phyloP scores from a whole-genome alignment of 169 alveolate genomes.

The Plasmodium gaboni region DNA sequence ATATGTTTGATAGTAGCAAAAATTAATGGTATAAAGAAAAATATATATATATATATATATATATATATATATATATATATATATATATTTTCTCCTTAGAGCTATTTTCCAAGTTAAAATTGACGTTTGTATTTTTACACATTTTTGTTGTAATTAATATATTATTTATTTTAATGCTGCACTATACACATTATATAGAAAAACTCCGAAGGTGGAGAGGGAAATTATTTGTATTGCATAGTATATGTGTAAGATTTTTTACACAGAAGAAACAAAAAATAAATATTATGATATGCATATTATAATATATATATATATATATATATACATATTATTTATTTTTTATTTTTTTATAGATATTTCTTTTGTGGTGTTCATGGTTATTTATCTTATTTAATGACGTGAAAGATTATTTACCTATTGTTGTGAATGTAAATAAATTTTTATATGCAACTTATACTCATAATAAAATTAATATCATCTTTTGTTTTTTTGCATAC shows the following conservation, averaged over 20 bases:
- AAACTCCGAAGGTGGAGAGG: conserved; percentile 24
- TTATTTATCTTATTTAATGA: conserved; percentile 61
- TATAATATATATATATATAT: neutral
- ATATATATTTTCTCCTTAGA: conserved; percentile 15
- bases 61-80: conserved; percentile 3
- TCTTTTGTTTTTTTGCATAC: conserved; percentile 61
- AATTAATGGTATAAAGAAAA: conserved; percentile 28
- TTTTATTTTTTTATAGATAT: conserved; percentile 7
- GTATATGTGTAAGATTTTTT: conserved; percentile 24
- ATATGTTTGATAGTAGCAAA: conserved; percentile 60
- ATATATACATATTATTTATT: neutral
- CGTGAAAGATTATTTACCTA: conserved; percentile 59
- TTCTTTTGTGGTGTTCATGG: conserved; percentile 68
- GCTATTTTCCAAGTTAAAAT: conserved; percentile 30
- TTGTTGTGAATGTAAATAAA: conserved; percentile 29
- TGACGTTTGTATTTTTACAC: conserved; percentile 45
- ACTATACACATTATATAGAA: conserved; percentile 42
- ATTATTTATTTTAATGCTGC: conserved; percentile 26
- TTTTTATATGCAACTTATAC: conserved; percentile 74
- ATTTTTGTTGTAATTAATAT: conserved; percentile 37
- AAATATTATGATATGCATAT: neutral
- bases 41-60: conserved; percentile 9
- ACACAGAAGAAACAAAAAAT: neutral
- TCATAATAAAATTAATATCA: conserved; percentile 55
- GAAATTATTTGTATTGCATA: conserved; percentile 17